phyloP scores from a whole-genome alignment of 1,139 yeast species.

The Yamadazyma siamensis region DNA sequence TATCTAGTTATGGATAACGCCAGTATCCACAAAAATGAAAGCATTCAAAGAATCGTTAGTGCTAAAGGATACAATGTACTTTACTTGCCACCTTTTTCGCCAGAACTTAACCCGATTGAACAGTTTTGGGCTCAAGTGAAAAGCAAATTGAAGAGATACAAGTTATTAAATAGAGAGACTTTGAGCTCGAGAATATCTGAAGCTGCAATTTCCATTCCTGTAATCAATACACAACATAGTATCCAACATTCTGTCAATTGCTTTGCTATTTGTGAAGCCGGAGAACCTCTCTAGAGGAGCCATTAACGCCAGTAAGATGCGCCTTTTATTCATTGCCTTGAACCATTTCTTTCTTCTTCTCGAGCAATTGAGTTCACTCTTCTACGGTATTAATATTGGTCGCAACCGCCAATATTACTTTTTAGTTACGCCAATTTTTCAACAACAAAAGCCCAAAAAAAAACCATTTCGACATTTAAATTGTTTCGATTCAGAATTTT shows the following conservation, averaged over 20 bases:
- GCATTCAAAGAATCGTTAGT: slow-evolving; percentile 7
- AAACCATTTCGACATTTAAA: too few relatives aligned
- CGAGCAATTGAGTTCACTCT: slow-evolving; percentile 1
- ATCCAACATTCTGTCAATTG: slow-evolving; percentile 8
- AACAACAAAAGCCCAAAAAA: background rate
- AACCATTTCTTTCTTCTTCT: slow-evolving; percentile 1
- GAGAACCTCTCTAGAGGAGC: background rate
- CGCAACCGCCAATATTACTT: background rate
- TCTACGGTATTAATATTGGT: background rate
- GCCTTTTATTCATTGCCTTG: background rate
- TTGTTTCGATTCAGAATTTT: too few relatives aligned
- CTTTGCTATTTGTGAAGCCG: slow-evolving; percentile 6
- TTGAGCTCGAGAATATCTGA: slow-evolving; percentile 7
- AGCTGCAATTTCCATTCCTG: slow-evolving; percentile 10
- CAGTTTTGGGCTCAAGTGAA: slow-evolving; percentile 12
- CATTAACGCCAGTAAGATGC: background rate
- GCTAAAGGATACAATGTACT: slow-evolving; percentile 11
- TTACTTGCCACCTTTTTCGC: slow-evolving; percentile 11
- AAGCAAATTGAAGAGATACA: slow-evolving; percentile 9
- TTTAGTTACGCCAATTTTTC: background rate
- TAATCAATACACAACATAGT: slow-evolving; percentile 9
- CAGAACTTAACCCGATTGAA: slow-evolving; percentile 12
- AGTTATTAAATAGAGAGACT: slow-evolving; percentile 9
- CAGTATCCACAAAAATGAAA: slow-evolving; percentile 6
- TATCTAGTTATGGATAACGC: slow-evolving; percentile 5